Conservation (phyloP, 768 basidiomycete genomes). For the Suillus decipiens region DNA sequence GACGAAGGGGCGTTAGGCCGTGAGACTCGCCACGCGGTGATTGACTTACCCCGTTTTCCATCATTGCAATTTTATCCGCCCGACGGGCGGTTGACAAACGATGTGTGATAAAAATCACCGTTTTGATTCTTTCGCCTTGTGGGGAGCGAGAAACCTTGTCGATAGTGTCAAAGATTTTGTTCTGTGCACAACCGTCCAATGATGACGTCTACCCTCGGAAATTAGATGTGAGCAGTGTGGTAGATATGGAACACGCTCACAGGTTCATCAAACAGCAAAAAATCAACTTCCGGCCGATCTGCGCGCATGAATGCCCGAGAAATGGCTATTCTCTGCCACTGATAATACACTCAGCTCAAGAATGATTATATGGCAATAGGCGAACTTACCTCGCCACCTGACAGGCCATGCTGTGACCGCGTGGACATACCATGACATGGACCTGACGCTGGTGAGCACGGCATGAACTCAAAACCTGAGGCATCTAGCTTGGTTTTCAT, state of each 20-base stretch:
- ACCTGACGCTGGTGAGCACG: constrained; percentile 32
- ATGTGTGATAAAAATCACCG: constrained; percentile 83
- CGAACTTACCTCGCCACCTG: constrained; percentile 76
- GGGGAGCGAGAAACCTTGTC: constrained; percentile 61
- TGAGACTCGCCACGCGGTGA: constrained; percentile 14
- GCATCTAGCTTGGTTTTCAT: constrained; percentile 72
- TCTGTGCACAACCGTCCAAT: constrained; percentile 79
- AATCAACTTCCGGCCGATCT: constrained; percentile 69
- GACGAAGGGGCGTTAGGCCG: constrained; percentile 24
- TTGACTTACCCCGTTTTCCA: constrained; percentile 65
- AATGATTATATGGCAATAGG: constrained; percentile 16
- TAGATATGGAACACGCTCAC: constrained; percentile 40
- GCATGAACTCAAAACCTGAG: constrained; percentile 55
- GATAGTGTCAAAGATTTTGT: constrained; percentile 76
- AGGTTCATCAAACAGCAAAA: constrained; percentile 85
- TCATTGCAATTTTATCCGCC: constrained; percentile 86
- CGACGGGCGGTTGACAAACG: constrained; percentile 78
- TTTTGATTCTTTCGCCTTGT: constrained; percentile 60
- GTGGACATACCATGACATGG: constrained; percentile 34
- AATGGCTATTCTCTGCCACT: constrained; percentile 90
- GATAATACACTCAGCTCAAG: constrained; percentile 16
- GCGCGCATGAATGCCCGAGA: constrained; percentile 88
- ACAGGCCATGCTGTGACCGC: constrained; percentile 62
- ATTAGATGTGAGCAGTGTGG: constrained; percentile 8
- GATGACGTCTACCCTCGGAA: constrained; percentile 62